Evolutionary conservation across 495 filamentous ascomycete genomes (phyloP).

Genomic region (Neurospora sp.): DNA sequence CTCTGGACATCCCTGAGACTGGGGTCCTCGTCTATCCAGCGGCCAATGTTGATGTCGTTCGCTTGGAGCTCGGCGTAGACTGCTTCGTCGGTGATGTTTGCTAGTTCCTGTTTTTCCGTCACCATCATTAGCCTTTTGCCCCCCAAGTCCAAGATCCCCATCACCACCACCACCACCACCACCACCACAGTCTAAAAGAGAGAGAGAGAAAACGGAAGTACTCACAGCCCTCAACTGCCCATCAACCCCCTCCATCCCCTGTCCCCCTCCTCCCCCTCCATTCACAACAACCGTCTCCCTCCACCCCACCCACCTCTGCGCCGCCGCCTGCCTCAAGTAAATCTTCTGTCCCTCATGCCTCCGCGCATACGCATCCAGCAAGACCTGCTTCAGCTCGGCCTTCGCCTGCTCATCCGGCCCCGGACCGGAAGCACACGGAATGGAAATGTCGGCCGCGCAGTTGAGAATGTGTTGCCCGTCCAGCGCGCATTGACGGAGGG

Average conservation of each 20-base stretch:
- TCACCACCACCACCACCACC: not conserved
- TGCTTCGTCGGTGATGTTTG: conserved; percentile 54
- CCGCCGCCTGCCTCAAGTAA: conserved; percentile 68
- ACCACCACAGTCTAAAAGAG: not conserved
- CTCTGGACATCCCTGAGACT: conserved; percentile 38
- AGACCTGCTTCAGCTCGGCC: conserved; percentile 67
- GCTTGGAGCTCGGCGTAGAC: conserved; percentile 54
- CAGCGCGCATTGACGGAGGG: conserved; percentile 61
- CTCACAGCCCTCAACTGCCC: conserved; percentile 51
- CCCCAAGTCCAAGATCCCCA: too few relatives aligned
- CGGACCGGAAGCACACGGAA: conserved; percentile 38
- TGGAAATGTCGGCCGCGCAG: conserved; percentile 52
- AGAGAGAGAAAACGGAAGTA: not conserved
- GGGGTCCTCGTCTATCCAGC: conserved; percentile 70
- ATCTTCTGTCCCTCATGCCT: conserved; percentile 81
- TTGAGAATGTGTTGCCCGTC: conserved; percentile 68
- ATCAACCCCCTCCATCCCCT: conserved; percentile 35
- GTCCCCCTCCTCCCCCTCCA: conserved; percentile 44
- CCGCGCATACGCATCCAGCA: conserved; percentile 66
- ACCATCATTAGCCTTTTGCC: too few relatives aligned
- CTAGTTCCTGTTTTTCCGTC: conserved; percentile 45
- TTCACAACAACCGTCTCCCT: conserved; percentile 57
- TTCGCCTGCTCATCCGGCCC: conserved; percentile 61
- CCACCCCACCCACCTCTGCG: conserved; percentile 69
- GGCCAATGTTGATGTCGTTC: conserved; percentile 54